phyloP scores from a whole-genome alignment of 352 stramenopile species.

The Aphanomyces euteiches region DNA sequence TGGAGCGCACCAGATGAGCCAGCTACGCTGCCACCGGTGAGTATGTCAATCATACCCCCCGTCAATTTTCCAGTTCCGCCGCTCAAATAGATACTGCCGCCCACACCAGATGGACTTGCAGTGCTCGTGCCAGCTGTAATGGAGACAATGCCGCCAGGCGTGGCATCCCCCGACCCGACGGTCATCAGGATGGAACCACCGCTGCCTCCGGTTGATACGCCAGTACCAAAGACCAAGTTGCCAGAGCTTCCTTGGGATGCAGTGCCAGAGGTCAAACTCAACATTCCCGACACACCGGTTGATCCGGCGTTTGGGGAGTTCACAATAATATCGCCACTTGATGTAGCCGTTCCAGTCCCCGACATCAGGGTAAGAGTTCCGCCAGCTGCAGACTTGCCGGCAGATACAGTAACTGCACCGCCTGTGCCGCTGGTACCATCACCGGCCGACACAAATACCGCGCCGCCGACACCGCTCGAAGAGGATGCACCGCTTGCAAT shows the following conservation, averaged over 20 bases:
- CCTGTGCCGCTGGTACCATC: too few species aligned
- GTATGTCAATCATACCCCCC: slow-evolving; percentile 36
- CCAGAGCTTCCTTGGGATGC: slow-evolving; percentile 17
- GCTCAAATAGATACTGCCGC: slow-evolving; percentile 32
- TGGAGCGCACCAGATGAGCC: slow-evolving; percentile 15
- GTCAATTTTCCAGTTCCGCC: slow-evolving; percentile 30
- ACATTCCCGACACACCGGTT: slow-evolving; percentile 14
- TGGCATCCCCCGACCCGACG: too few species aligned
- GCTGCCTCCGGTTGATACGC: background rate
- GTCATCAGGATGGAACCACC: slow-evolving; percentile 2
- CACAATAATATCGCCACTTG: slow-evolving; percentile 20
- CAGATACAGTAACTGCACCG: too few species aligned
- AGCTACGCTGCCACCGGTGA: slow-evolving; percentile 11
- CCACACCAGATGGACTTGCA: background rate
- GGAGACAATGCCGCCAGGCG: slow-evolving; percentile 24
- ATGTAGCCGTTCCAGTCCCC: background rate
- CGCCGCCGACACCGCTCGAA: too few species aligned
- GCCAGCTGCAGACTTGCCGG: too few species aligned
- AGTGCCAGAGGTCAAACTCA: slow-evolving; percentile 17
- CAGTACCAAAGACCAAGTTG: slow-evolving; percentile 5
- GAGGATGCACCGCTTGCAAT: too few species aligned
- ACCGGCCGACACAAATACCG: too few species aligned
- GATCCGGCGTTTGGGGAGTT: slow-evolving; percentile 15
- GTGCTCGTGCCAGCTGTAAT: slow-evolving; percentile 28
- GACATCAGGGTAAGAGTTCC: too few species aligned